Evolutionary conservation across 805 yeast species (phyloP), one percentile per base, ranked within the genome.

Genomic region (Kluyveromyces starmeri): DNA sequence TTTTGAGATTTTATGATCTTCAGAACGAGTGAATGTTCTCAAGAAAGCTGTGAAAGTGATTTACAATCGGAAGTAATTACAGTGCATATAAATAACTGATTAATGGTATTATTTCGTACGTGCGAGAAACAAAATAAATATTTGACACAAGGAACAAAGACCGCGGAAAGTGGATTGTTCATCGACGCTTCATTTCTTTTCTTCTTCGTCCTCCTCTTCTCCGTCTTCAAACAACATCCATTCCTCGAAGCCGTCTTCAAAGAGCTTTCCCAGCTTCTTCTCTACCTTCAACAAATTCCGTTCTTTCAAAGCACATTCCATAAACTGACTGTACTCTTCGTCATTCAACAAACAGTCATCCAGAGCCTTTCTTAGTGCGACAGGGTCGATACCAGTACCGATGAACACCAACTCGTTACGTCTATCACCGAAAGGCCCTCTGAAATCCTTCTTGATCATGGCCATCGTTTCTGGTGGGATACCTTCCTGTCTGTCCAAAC

Each of bases 361-460:
- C 28, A 68, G 41, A 2, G 40, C 57, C 23, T 51, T 41, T 7
- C 55, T 44, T 6, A 67, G 40, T 9, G 43, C 47, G 4, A 33
- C 37, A 29, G 51, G 49, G 33, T 65, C 50, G 4, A 67, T 43
- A 9, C 53, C 47, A 13, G 64, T 46, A 2, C 71, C 72, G 39
- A 68, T 67, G 37, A 67, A 61, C 1, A 68, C 72, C 16, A 68
- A 39, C 41, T 68, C 71, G 38, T 68, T 65, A 28, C 68, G 48
- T 28, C 71, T 55, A 37, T 68, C 71, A 3, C 70, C 71, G 40
- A 51, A 54, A 18, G 53, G 50, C 2, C 65, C 67, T 28, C 57
- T 43, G 46, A 64, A 59, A 32, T 67, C 70, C 17, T 46, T 44
- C 30, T 58, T 49, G 17, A 64, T 57, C 10, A 56, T 42, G 20